A percentile compares a stretch with the other conserved stretches of the same genome.
phyloP scores from a whole-genome alignment of 345 rosid genomes.

The Gossypium arboreum region DNA sequence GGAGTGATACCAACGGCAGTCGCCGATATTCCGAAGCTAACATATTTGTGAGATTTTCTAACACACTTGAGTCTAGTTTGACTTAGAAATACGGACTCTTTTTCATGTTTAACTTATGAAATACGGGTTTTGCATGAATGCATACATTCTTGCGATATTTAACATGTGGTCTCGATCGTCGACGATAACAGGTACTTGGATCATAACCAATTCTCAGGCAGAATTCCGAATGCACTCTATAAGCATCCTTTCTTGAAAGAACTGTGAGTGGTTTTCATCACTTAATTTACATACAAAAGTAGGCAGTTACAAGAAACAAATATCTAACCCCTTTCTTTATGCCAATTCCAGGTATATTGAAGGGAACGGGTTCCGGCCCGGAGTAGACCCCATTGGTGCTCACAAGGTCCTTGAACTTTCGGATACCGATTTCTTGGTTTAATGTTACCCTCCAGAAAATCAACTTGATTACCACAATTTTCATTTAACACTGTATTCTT shows the following conservation, averaged over 20 bases:
- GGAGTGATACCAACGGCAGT: conserved; percentile 71
- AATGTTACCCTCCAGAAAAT: background rate
- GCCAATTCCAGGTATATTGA: conserved; percentile 67
- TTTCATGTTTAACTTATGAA: background rate
- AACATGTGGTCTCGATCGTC: background rate
- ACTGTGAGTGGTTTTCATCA: conserved; percentile 51
- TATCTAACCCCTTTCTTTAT: background rate
- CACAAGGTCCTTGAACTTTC: conserved; percentile 85
- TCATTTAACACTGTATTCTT: conserved; percentile 12
- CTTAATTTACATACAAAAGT: background rate
- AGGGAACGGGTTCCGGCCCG: conserved; percentile 75
- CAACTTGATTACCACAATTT: background rate
- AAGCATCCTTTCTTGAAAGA: conserved; percentile 85
- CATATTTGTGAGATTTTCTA: conserved; percentile 62
- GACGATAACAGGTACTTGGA: conserved; percentile 71
- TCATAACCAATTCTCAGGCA: conserved; percentile 90
- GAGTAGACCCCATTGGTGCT: conserved; percentile 76
- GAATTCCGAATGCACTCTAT: conserved; percentile 76
- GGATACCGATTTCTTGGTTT: conserved; percentile 70
- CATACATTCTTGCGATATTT: background rate
- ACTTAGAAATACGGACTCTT: background rate
- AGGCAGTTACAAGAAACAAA: background rate
- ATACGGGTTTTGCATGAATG: background rate
- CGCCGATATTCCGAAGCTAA: conserved; percentile 72
- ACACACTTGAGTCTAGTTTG: background rate